phyloP scores from a whole-genome alignment of 768 basidiomycete species.

The Psilocybe sp. region DNA sequence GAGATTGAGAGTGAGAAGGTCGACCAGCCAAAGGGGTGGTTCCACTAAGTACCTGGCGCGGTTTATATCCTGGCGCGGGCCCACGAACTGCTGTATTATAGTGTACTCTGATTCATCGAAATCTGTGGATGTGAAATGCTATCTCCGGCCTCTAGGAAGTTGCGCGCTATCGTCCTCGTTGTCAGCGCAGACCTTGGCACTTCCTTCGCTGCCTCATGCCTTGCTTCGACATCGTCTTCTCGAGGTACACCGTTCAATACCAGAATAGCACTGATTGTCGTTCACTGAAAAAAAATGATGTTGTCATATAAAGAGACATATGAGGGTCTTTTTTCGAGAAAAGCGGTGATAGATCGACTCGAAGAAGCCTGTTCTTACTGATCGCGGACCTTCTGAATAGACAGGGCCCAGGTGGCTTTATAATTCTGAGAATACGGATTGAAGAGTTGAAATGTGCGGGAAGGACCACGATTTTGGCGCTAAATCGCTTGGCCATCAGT shows the following conservation, averaged over 20 bases:
- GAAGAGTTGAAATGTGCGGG: too few relatives aligned
- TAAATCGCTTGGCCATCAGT: too few relatives aligned
- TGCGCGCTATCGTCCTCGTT: not conserved
- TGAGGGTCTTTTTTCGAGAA: not conserved
- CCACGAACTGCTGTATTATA: not conserved
- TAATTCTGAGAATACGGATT: too few relatives aligned
- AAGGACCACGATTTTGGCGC: too few relatives aligned
- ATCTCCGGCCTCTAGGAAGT: not conserved
- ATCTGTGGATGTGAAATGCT: too few relatives aligned
- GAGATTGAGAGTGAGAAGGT: conserved; percentile 46
- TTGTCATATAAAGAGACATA: too few relatives aligned
- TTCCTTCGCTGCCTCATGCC: too few relatives aligned
- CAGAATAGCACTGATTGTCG: too few relatives aligned
- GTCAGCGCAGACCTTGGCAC: not conserved
- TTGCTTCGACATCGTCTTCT: too few relatives aligned
- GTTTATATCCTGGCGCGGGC: too few relatives aligned
- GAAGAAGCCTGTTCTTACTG: not conserved
- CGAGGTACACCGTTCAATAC: too few relatives aligned
- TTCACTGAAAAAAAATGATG: too few relatives aligned
- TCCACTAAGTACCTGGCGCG: conserved; percentile 28
- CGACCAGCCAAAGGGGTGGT: conserved; percentile 54
- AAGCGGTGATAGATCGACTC: conserved; percentile 1
- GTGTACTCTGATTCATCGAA: not conserved
- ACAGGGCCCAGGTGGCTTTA: not conserved
- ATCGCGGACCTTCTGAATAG: not conserved